These are phyloP conservation scores for Ploettnerulaceae sp. DNA, from an alignment of 2,329 filamentous ascomycete genomes.

Conservation along the genomic window DNA sequence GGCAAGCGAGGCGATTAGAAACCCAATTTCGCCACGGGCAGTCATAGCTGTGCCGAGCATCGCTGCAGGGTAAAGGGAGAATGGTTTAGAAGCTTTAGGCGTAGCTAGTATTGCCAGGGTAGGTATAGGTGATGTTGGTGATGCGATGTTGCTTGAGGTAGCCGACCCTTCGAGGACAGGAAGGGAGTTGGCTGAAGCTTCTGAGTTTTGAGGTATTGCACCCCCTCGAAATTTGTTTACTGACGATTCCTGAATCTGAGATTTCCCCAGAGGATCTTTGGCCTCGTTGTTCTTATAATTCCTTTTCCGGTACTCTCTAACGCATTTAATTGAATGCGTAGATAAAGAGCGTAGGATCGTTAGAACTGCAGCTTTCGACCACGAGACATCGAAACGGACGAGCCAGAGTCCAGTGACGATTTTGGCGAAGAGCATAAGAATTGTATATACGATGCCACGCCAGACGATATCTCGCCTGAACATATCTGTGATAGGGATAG, in stretches of 20 bases:
- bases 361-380: background rate
- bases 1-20: slow-evolving; percentile 66
- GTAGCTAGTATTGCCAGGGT: too few relatives aligned
- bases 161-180: too few relatives aligned
- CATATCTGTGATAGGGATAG: slow-evolving; percentile 68
- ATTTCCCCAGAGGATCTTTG: background rate
- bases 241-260: too few relatives aligned
- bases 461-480: slow-evolving; percentile 61
- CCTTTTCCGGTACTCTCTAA: background rate
- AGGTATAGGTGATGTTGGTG: too few relatives aligned
- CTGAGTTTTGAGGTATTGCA: too few relatives aligned
- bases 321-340: too few relatives aligned
- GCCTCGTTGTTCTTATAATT: background rate
- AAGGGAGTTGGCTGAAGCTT: too few relatives aligned
- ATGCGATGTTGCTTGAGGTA: too few relatives aligned
- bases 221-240: too few relatives aligned
- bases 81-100: background rate
- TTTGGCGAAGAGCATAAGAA: slow-evolving; percentile 64
- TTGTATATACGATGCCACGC: slow-evolving; percentile 66
- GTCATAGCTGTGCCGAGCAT: slow-evolving; percentile 54
- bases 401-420: slow-evolving; percentile 1
- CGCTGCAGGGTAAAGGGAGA: background rate
- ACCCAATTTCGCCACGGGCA: slow-evolving; percentile 74
- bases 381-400: background rate
- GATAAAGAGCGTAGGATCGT: too few relatives aligned